A percentile compares a stretch with the other conserved stretches of the same genome.
Evolutionary conservation across 805 yeast genomes (phyloP).

Genomic region (Aciculoconidium aculeatum): DNA sequence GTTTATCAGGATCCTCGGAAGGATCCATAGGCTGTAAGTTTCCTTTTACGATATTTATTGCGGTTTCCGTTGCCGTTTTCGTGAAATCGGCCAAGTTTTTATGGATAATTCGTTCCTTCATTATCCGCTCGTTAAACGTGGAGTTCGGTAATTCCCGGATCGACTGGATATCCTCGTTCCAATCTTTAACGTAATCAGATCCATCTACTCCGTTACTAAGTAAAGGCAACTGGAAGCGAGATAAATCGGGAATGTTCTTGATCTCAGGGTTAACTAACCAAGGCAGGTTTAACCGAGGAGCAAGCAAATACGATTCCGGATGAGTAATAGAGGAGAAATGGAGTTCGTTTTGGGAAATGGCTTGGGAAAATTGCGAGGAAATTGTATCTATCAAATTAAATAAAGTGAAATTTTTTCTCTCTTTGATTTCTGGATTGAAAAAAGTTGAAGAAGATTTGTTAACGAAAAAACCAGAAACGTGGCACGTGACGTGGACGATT

Average conservation of each 20-base stretch:
- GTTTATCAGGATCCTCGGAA: slow-evolving; percentile 54
- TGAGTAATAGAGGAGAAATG: slow-evolving; percentile 34
- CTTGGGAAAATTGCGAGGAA: slow-evolving; percentile 57
- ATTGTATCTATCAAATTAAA: slow-evolving; percentile 54
- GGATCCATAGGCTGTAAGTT: slow-evolving; percentile 77
- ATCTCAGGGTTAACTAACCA: slow-evolving; percentile 54
- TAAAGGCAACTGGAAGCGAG: slow-evolving; percentile 52
- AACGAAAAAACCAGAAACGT: slow-evolving; percentile 72
- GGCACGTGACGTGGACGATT: slow-evolving; percentile 70
- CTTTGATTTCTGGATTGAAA: slow-evolving; percentile 61
- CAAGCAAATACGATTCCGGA: slow-evolving; percentile 54
- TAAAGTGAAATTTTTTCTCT: slow-evolving; percentile 47
- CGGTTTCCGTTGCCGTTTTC: slow-evolving; percentile 70
- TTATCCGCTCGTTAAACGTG: slow-evolving; percentile 57
- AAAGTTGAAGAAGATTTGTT: slow-evolving; percentile 59
- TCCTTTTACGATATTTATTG: slow-evolving; percentile 68
- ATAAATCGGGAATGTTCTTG: slow-evolving; percentile 45
- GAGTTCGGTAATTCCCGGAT: slow-evolving; percentile 63
- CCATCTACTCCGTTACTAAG: slow-evolving; percentile 56
- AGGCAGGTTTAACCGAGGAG: slow-evolving; percentile 65
- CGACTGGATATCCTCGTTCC: slow-evolving; percentile 89
- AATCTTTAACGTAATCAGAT: slow-evolving; percentile 58
- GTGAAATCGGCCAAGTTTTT: slow-evolving; percentile 74
- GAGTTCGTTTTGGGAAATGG: slow-evolving; percentile 47
- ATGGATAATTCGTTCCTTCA: slow-evolving; percentile 69